These are phyloP conservation scores for Hanseniaspora pseudoguilliermondii DNA, from an alignment of 805 yeast species.

Conservation along the genomic window DNA sequence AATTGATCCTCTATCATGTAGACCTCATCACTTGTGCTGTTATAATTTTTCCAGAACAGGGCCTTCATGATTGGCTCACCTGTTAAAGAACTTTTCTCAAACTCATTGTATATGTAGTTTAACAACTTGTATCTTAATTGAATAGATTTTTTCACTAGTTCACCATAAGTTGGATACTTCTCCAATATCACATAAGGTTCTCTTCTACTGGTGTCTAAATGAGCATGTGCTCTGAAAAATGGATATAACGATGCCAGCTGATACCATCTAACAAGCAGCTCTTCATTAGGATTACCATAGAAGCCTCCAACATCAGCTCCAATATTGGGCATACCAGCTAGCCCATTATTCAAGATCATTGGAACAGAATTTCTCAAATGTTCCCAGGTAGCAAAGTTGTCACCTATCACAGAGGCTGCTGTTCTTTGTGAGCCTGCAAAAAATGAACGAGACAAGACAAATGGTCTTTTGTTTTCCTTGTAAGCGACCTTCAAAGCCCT, in stretches of 20 bases:
- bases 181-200: slow-evolving; percentile 68
- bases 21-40: slow-evolving; percentile 28
- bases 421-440: slow-evolving; percentile 86
- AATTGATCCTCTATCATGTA: slow-evolving; percentile 72
- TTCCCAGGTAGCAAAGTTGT: slow-evolving; percentile 87
- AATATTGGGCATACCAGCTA: slow-evolving; percentile 78
- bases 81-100: slow-evolving; percentile 44
- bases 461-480: slow-evolving; percentile 52
- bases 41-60: slow-evolving; percentile 44
- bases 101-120: slow-evolving; percentile 70
- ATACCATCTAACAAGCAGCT: slow-evolving; percentile 82
- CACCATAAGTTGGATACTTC: slow-evolving; percentile 53
- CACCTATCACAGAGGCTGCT: slow-evolving; percentile 97
- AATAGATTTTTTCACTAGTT: slow-evolving; percentile 56
- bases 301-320: slow-evolving; percentile 98
- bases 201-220: slow-evolving; percentile 79
- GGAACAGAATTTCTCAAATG: slow-evolving; percentile 70
- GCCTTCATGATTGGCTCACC: slow-evolving; percentile 69
- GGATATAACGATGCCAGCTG: slow-evolving; percentile 95
- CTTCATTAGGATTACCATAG: slow-evolving; percentile 76
- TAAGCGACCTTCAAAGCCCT: slow-evolving; percentile 47
- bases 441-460: slow-evolving; percentile 72
- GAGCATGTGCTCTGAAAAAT: slow-evolving; percentile 93
- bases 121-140: slow-evolving; percentile 60
- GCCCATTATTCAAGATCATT: slow-evolving; percentile 69